Percentiles rank a stretch among this genome's conserved stretches.
These are phyloP conservation scores for Sporothrix pseudoabietina DNA, from an alignment of 2,329 filamentous ascomycete genomes.

Conservation along the genomic window DNA sequence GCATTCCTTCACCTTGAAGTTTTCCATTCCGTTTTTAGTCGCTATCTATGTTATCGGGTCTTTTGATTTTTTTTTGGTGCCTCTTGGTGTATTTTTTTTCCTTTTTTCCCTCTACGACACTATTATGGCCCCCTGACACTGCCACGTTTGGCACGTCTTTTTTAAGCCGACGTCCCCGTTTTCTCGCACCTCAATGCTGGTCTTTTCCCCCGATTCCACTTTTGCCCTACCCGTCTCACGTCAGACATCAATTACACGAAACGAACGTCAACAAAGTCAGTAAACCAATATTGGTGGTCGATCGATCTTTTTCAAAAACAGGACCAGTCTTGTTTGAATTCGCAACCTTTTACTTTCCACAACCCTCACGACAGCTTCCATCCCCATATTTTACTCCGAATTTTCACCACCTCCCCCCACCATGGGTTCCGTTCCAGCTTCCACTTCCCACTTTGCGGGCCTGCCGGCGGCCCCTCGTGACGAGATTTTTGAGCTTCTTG, in stretches of 20 bases:
- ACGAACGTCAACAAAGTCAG: constrained; percentile 14
- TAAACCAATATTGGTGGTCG: not conserved
- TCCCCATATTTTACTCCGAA: not conserved
- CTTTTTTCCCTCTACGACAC: not conserved
- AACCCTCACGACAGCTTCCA: not conserved
- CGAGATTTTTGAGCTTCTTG: constrained; percentile 20
- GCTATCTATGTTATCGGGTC: not conserved
- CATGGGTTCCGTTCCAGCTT: constrained; percentile 15
- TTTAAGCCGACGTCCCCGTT: constrained; percentile 20
- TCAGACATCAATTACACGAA: not conserved
- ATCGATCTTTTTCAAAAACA: not conserved
- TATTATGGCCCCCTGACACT: not conserved
- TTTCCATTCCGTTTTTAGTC: not conserved
- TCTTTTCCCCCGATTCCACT: not conserved
- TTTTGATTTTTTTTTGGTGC: not conserved
- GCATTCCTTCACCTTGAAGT: not conserved
- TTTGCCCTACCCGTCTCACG: not conserved
- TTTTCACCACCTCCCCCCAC: not conserved
- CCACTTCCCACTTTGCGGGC: constrained; percentile 14
- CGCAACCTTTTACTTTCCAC: not conserved
- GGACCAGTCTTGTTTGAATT: not conserved
- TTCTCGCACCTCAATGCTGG: not conserved
- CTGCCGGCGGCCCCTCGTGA: constrained; percentile 19
- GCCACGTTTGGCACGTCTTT: not conserved
- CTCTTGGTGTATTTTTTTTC: not conserved